Conservation (phyloP, 2,329 filamentous ascomycete genomes). For the Alternaria infectoria region DNA sequence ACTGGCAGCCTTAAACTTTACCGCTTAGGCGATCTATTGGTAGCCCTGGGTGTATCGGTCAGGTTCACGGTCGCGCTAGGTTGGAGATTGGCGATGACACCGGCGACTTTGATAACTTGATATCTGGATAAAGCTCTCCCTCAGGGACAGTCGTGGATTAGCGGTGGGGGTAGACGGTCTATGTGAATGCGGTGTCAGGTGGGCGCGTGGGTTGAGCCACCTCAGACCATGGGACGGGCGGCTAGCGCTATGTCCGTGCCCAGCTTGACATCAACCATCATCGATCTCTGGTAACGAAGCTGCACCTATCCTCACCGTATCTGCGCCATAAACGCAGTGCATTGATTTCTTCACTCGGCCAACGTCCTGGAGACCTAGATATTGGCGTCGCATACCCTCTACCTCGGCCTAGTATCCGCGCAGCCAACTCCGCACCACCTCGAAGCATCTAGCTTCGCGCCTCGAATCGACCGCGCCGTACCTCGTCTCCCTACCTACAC, state of each 20-base stretch:
- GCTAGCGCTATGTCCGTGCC: slow-evolving; percentile 8
- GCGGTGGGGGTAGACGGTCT: background rate
- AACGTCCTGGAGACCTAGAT: background rate
- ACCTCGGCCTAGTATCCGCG: background rate
- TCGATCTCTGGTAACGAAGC: slow-evolving; percentile 10
- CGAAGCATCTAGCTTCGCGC: slow-evolving; percentile 11
- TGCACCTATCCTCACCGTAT: slow-evolving; percentile 10
- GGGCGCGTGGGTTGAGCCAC: slow-evolving; percentile 1
- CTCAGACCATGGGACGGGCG: slow-evolving; percentile 5
- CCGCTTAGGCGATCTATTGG: background rate
- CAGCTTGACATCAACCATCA: slow-evolving; percentile 14
- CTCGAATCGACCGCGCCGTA: slow-evolving; percentile 4
- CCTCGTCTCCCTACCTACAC: slow-evolving; percentile 9
- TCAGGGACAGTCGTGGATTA: background rate
- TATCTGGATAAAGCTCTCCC: background rate
- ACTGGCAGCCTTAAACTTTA: background rate
- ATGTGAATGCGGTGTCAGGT: slow-evolving; percentile 10
- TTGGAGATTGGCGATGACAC: background rate
- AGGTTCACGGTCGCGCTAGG: background rate
- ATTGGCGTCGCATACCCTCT: background rate
- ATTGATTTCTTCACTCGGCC: background rate
- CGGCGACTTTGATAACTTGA: background rate
- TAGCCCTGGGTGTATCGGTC: background rate
- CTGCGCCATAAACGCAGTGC: slow-evolving; percentile 1
- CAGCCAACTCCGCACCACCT: slow-evolving; percentile 3